phyloP scores from a whole-genome alignment of 2,329 filamentous ascomycete genomes.

The Aspergillus felis region DNA sequence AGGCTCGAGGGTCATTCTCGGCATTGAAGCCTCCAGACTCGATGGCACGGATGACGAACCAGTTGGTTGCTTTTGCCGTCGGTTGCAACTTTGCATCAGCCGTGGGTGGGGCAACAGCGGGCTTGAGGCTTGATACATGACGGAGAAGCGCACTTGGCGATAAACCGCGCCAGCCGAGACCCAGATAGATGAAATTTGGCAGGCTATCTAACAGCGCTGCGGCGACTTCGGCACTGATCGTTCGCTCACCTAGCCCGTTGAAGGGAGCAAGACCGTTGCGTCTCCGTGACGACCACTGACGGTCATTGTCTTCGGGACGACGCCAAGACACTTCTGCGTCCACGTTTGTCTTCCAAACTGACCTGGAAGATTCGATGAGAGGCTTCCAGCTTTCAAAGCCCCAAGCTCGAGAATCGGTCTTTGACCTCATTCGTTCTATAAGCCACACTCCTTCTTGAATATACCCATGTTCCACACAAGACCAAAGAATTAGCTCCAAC shows the following conservation, averaged over 20 bases:
- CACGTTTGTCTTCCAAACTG: constrained; percentile 33
- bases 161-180: constrained; percentile 32
- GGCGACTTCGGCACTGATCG: constrained; percentile 57
- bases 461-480: constrained; percentile 46
- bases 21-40: constrained; percentile 47
- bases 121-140: constrained; percentile 18
- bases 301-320: constrained; percentile 19
- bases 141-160: constrained; percentile 27
- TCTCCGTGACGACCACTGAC: constrained; percentile 10
- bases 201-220: constrained; percentile 53
- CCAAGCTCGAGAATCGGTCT: constrained; percentile 31
- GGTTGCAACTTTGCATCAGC: constrained; percentile 23
- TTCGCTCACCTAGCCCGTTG: constrained; percentile 42
- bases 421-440: constrained; percentile 29
- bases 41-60: constrained; percentile 47
- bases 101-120: constrained; percentile 4
- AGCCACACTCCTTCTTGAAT: constrained; percentile 40
- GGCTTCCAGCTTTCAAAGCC: constrained; percentile 39
- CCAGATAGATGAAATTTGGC: constrained; percentile 43
- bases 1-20: constrained; percentile 42
- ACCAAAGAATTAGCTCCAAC: constrained; percentile 50
- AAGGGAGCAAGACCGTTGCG: constrained; percentile 24
- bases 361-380: constrained; percentile 23
- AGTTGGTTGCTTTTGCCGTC: constrained; percentile 30
- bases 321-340: constrained; percentile 35